Evolutionary conservation across 495 filamentous ascomycete species (phyloP).

Genomic region (Penicillium robsamsonii): DNA sequence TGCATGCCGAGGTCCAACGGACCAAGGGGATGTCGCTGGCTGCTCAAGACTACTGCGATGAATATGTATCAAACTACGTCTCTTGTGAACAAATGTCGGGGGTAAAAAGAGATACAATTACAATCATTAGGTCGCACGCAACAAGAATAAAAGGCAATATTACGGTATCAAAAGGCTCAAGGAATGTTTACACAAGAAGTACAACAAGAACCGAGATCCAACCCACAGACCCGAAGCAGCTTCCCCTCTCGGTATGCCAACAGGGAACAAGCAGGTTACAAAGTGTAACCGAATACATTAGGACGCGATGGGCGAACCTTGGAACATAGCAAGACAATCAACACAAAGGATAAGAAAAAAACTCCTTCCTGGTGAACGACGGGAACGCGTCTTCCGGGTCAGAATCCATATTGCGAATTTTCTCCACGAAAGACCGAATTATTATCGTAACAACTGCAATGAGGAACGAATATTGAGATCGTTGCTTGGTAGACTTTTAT

Average conservation of each 20-base stretch:
- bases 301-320: constrained; percentile 10
- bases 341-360: constrained; percentile 21
- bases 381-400: constrained; percentile 24
- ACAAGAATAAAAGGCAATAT: constrained; percentile 1
- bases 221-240: constrained; percentile 3
- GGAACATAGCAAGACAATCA: constrained; percentile 23
- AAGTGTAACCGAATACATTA: constrained; percentile 30
- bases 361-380: constrained; percentile 26
- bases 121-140: constrained; percentile 12
- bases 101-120: constrained; percentile 1
- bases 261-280: constrained; percentile 12
- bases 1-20: neutral
- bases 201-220: constrained; percentile 5
- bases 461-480: constrained; percentile 36
- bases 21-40: neutral
- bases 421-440: constrained; percentile 46
- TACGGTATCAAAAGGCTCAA: constrained; percentile 11
- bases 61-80: neutral
- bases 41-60: neutral
- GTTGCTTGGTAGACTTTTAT: constrained; percentile 39
- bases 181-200: constrained; percentile 15
- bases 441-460: constrained; percentile 49
- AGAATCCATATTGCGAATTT: constrained; percentile 33
- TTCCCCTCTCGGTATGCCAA: neutral
- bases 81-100: neutral